Base-by-base conservation (phyloP, 2,329 filamentous ascomycete species). In the Drechslerella stenobrocha region DNA sequence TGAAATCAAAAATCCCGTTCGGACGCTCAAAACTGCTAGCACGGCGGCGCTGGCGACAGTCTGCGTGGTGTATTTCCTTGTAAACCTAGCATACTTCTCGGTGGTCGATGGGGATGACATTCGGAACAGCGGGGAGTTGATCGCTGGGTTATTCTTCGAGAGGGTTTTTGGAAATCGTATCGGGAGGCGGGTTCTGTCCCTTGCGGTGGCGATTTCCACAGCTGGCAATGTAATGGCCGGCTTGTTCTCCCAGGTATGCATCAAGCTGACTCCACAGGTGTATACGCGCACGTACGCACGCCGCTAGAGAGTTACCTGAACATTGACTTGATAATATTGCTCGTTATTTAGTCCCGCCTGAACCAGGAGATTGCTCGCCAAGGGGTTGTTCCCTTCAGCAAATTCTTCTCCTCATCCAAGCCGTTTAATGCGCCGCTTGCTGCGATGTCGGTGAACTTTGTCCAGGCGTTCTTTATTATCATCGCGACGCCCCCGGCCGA, bases 221-320 rank as follows among this genome's bases (percentile, higher is more conserved):
- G 82, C 80, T 1, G 87, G 86, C 0, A 89, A 89, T 73, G 86
- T 89, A 11, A 85, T 89, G 81, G 85, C 87, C 0, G 85, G 87
- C 1, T 84, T 84, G 0, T 89, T 88, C 74, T 80, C 84, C 0
- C 75, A 86, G 24, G 63, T 67, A 45, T 35, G 34, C 45, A 30
- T 22, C n/a, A 32, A 24, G 11, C 35, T 50, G n/a, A n/a, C n/a
- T n/a, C n/a, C n/a, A n/a, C n/a, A n/a, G n/a, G n/a, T n/a, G n/a
- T n/a, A n/a, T n/a, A n/a, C n/a, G n/a, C n/a, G n/a, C n/a, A n/a
- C n/a, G n/a, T n/a, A n/a, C n/a, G n/a, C n/a, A n/a, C n/a, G n/a
- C n/a, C n/a, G n/a, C n/a, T n/a, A n/a, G n/a, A n/a, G n/a, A n/a
- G n/a, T n/a, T n/a, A n/a, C n/a, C n/a, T n/a, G n/a, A n/a, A n/a